Conservation (phyloP, 306 rosid species). For the Cotoneaster glaucophyllus region DNA sequence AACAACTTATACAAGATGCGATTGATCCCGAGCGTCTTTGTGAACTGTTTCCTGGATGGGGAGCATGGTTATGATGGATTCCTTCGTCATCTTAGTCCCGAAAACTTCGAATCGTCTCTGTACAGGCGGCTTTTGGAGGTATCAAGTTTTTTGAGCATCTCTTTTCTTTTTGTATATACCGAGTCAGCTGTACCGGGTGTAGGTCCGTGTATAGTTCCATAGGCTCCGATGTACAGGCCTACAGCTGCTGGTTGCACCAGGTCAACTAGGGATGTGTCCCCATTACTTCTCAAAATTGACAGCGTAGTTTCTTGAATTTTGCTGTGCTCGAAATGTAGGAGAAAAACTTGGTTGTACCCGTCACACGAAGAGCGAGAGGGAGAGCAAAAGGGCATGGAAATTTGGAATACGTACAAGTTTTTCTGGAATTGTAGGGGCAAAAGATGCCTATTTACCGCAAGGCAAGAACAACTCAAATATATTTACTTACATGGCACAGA, state of each 20-base stretch:
- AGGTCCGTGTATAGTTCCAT: not conserved
- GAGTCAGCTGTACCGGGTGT: not conserved
- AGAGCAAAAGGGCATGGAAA: too few species aligned
- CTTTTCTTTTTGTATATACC: not conserved
- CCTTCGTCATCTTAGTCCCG: not conserved
- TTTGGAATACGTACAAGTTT: too few species aligned
- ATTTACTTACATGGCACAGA: too few species aligned
- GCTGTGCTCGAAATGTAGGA: too few species aligned
- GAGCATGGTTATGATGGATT: slow-evolving; percentile 60
- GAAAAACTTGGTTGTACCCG: too few species aligned
- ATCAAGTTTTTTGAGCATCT: not conserved
- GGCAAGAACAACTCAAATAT: too few species aligned
- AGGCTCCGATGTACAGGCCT: not conserved
- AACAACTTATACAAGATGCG: slow-evolving; percentile 91
- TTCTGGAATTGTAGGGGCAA: too few species aligned
- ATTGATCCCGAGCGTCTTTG: slow-evolving; percentile 80
- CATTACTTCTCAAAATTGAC: too few species aligned
- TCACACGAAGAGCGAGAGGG: too few species aligned
- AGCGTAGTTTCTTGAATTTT: too few species aligned
- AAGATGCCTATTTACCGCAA: too few species aligned
- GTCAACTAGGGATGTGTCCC: not conserved
- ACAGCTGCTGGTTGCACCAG: not conserved
- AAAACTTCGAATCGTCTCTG: slow-evolving; percentile 10
- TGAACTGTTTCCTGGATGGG: slow-evolving; percentile 96
- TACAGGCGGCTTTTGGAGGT: slow-evolving; percentile 25